A percentile compares a stretch with the other conserved stretches of the same genome.
phyloP scores from a whole-genome alignment of 495 filamentous ascomycete genomes.

The Aspergillus heteromorphus region DNA sequence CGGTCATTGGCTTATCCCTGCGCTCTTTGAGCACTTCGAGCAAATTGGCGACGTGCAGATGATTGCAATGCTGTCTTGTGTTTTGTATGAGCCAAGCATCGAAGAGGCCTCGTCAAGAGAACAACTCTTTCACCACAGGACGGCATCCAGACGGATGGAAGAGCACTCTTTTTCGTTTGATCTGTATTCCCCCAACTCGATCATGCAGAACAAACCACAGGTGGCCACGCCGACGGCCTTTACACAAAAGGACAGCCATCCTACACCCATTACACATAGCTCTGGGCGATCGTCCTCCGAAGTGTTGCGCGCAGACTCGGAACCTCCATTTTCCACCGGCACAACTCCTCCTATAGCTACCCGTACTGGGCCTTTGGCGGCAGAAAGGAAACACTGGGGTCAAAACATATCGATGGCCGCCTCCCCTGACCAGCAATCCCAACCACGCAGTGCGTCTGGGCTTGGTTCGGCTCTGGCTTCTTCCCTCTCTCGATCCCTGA shows the following conservation, averaged over 20 bases:
- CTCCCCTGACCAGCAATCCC: slow-evolving; percentile 60
- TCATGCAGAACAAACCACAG: slow-evolving; percentile 28
- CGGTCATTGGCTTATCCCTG: slow-evolving; percentile 61
- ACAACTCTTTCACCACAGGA: slow-evolving; percentile 11
- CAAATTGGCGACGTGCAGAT: slow-evolving; percentile 79
- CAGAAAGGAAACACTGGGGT: slow-evolving; percentile 34
- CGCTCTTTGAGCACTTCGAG: slow-evolving; percentile 70
- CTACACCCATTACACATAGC: slow-evolving; percentile 52
- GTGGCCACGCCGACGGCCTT: slow-evolving; percentile 37
- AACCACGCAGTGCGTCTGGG: slow-evolving; percentile 37
- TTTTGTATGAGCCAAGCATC: slow-evolving; percentile 62
- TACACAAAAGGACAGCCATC: slow-evolving; percentile 55
- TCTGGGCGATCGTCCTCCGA: slow-evolving; percentile 44
- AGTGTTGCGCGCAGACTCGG: slow-evolving; percentile 38
- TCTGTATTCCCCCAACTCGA: slow-evolving; percentile 22
- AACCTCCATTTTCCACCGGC: slow-evolving; percentile 52
- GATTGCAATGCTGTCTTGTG: slow-evolving; percentile 90
- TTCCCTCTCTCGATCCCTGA: slow-evolving; percentile 66
- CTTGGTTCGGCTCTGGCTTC: slow-evolving; percentile 59
- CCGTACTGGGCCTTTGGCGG: slow-evolving; percentile 26
- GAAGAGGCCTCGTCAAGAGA: slow-evolving; percentile 13
- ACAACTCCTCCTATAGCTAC: slow-evolving; percentile 58
- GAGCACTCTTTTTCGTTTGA: slow-evolving; percentile 31
- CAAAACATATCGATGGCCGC: slow-evolving; percentile 58
- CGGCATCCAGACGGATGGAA: slow-evolving; percentile 13